Conservation (phyloP, 371 early-diverging fungal genomes). For the Chytridium lagenaria region DNA sequence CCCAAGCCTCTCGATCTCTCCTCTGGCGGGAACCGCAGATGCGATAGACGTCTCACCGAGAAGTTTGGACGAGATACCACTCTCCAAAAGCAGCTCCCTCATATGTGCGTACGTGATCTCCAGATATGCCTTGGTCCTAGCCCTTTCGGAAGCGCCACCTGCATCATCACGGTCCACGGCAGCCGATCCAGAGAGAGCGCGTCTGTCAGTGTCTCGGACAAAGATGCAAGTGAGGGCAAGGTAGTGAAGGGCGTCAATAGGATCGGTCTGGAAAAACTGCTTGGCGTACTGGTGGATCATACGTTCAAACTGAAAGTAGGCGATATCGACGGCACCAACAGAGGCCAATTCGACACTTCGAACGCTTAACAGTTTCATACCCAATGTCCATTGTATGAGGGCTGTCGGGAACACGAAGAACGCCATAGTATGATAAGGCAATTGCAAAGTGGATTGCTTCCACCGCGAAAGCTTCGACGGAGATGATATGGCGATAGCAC, state of each 20-base stretch:
- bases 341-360: conserved; percentile 20
- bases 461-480: conserved; percentile 60
- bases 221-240: conserved; percentile 68
- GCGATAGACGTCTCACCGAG: conserved; percentile 43
- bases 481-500: conserved; percentile 73
- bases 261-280: conserved; percentile 56
- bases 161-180: conserved; percentile 1
- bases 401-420: conserved; percentile 70
- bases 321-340: conserved; percentile 36
- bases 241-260: conserved; percentile 71
- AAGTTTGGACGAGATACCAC: conserved; percentile 23
- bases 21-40: conserved; percentile 44
- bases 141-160: not conserved
- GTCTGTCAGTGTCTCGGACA: conserved; percentile 63
- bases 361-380: conserved; percentile 34
- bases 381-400: conserved; percentile 49
- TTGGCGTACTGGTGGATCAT: conserved; percentile 65
- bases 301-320: conserved; percentile 66
- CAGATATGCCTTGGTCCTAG: not conserved
- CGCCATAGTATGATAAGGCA: conserved; percentile 76
- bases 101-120: conserved; percentile 37
- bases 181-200: conserved; percentile 18
- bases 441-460: conserved; percentile 94
- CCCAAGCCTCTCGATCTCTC: conserved; percentile 68
- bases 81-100: conserved; percentile 44